Base-by-base conservation (phyloP, 2,329 filamentous ascomycete species). In the Pseudocercospora macadamiae region DNA sequence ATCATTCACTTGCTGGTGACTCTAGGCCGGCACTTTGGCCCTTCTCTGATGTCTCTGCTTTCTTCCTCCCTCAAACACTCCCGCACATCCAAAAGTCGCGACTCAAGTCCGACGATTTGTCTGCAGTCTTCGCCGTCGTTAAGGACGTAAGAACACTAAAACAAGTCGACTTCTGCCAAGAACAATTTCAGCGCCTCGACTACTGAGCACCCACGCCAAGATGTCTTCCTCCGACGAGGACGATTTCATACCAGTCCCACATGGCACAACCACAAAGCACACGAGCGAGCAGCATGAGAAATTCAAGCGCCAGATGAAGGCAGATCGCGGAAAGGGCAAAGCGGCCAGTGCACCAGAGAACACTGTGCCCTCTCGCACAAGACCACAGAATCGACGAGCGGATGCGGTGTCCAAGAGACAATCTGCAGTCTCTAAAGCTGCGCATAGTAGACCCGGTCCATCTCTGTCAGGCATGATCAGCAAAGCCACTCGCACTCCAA, bases 221-320 rank as follows among this genome's bases (percentile, higher is more conserved):
- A 47, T 47, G 42, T 47, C 23, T 3, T 47, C 42, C n/a, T 47
- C 42, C 19, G 42, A 47, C n/a, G 42, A 47, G 42, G 42, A 47
- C 23, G 42, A 47, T 14, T 47, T 47, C 42, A 47, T 25, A 14
- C 42, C 42, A 12, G 19, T 47, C 19, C 42, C 42, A 14, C 42
- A 47, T 7, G 42, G 42, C 42, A 47, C 19, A 47, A 14, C 23
- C 10, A 47, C 42, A 2, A 47, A 47, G 23, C 26, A 28, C 42
- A 18, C 23, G 3, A 47, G 8, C 4, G 42, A 47, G 42, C 9
- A 26, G 4, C 42, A 47, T 14, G 42, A 47, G 23, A 47, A 16
- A 3, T 47, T 47, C 10, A 47, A 26, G 23, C 42, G 42, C 23
- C 42, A 47, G 12, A 47, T 47, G 42, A 26, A 28, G 10, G 42